Base-by-base conservation (phyloP, 495 filamentous ascomycete genomes). In the Penicillium robsamsonii region DNA sequence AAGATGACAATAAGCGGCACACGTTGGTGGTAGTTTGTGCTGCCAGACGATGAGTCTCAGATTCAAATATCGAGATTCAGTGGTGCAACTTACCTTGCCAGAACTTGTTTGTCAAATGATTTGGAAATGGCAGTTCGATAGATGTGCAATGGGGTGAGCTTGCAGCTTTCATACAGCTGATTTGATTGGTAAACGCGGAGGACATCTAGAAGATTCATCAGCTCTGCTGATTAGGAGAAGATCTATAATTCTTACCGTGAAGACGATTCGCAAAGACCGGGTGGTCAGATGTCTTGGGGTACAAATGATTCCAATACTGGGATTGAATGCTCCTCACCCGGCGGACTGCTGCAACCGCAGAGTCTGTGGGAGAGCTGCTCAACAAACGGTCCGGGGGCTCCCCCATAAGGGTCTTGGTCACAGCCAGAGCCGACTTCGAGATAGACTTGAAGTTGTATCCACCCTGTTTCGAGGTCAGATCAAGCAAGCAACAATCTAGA, bases 391-490 rank as follows among this genome's bases (percentile, higher is more conserved):
- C 89, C 2, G 94, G 94, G 8, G 92, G 89, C 59, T 99, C 91
- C 18, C 95, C 92, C 88, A 97, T 96, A 10, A 99, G 77, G 12
- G 92, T 96, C 58, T 86, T 86, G 0, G 90, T 92, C 4, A 99
- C 95, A 2, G 92, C 91, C 2, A 97, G 74, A 12, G 94, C 94
- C 20, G 93, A 97, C 53, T 88, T 84, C 0, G 92, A 92, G 50
- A 99, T 97, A 1, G 95, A 93, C 10, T 82, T 77, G 43, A 97
- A 84, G 63, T 99, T 96, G 68, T 99, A 99, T 18, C 94, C 94
- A 48, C 94, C 94, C 79, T 90, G 18, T 30, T 37, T 51, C 2
- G 4, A 29, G 15, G 17, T 51, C 10, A 50, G 47, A 20, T 41
- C 17, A 41, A 41, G 35, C 25, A 41, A 50, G 22, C 12, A 44